A percentile compares a stretch with the other conserved stretches of the same genome.
These are phyloP conservation scores for Colletotrichum trifolii DNA, from an alignment of 2,329 filamentous ascomycete genomes.

Conservation along the genomic window DNA sequence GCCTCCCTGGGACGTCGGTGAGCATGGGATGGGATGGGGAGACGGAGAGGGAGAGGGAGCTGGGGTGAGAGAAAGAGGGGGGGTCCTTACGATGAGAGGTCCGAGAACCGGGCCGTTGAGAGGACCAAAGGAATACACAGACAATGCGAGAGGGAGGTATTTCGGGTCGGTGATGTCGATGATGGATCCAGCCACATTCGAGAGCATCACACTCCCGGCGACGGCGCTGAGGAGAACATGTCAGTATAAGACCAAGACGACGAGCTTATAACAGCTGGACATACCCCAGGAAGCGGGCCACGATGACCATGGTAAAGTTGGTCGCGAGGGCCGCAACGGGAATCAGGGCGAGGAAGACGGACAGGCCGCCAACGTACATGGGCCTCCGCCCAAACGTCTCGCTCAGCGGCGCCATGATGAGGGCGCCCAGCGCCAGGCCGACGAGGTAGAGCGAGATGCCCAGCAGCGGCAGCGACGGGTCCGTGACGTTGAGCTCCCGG, in stretches of 20 bases:
- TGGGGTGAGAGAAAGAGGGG: no score
- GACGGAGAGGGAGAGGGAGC: no score
- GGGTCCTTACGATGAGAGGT: constrained; percentile 41
- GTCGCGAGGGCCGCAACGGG: constrained; percentile 53
- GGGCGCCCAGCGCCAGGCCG: constrained; percentile 68
- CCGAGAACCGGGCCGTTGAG: constrained; percentile 64
- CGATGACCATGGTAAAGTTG: constrained; percentile 65
- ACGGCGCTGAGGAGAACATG: constrained; percentile 58
- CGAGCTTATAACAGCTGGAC: not conserved
- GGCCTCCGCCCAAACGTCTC: constrained; percentile 64
- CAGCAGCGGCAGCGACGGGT: constrained; percentile 62
- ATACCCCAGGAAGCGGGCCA: constrained; percentile 58
- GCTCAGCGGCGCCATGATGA: constrained; percentile 68
- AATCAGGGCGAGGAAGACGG: constrained; percentile 66
- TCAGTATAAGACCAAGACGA: not conserved
- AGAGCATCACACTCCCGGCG: constrained; percentile 71
- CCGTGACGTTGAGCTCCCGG: constrained; percentile 17
- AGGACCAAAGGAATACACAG: constrained; percentile 71
- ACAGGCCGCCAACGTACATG: constrained; percentile 66
- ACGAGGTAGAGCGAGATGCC: constrained; percentile 72
- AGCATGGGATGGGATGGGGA: no score
- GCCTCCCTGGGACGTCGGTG: constrained; percentile 49
- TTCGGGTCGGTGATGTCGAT: constrained; percentile 70
- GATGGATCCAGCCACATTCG: constrained; percentile 71
- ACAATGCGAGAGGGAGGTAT: constrained; percentile 71